These are phyloP conservation scores for Sicyos baderoa DNA, from an alignment of 306 rosid species.

Conservation along the genomic window DNA sequence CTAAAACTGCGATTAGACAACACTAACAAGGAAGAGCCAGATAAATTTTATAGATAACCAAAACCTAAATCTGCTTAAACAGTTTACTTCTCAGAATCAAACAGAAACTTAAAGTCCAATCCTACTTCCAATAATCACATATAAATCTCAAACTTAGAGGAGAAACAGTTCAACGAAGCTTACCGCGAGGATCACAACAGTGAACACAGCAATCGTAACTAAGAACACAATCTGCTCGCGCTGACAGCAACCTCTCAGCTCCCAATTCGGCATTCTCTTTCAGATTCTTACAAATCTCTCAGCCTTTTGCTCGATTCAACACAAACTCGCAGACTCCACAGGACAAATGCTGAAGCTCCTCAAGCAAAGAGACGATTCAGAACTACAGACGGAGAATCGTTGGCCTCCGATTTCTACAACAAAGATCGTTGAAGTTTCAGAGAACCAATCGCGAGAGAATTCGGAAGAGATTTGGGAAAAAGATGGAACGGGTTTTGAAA, in stretches of 20 bases:
- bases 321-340: neutral
- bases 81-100: neutral
- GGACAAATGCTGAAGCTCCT: neutral
- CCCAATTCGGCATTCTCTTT: conserved; percentile 71
- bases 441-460: too few relatives aligned
- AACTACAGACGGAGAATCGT: neutral
- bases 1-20: neutral
- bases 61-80: conserved; percentile 3
- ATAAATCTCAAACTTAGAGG: neutral
- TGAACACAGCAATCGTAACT: conserved; percentile 49
- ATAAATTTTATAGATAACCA: neutral
- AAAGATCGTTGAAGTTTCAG: too few relatives aligned
- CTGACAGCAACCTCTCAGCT: conserved; percentile 68
- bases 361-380: neutral
- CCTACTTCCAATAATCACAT: conserved; percentile 7
- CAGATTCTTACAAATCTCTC: neutral
- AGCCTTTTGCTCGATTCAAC: too few relatives aligned
- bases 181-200: conserved; percentile 69
- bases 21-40: neutral
- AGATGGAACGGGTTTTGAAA: too few relatives aligned
- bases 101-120: neutral
- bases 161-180: neutral
- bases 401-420: too few relatives aligned
- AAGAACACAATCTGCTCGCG: conserved; percentile 65
- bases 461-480: too few relatives aligned